phyloP scores from a whole-genome alignment of 2,329 filamentous ascomycete species.

The Botrytis aclada region DNA sequence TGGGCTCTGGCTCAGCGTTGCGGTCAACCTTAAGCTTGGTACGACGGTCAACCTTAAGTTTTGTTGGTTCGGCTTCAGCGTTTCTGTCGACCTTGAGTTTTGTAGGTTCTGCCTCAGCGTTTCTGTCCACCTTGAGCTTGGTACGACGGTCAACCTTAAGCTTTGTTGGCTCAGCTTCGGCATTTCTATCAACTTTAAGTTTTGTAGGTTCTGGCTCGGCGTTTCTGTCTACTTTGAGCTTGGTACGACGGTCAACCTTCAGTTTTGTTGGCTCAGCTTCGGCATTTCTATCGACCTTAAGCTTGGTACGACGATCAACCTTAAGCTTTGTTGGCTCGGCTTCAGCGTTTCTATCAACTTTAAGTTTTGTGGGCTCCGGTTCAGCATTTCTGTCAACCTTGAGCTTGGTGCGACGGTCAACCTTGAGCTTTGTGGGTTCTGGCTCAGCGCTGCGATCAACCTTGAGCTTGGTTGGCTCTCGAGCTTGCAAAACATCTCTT shows the following conservation, averaged over 20 bases:
- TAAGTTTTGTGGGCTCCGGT: fast-evolving
- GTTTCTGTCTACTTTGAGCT: too few species aligned
- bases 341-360: neutral
- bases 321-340: neutral
- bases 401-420: neutral
- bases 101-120: too few species aligned
- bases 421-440: neutral
- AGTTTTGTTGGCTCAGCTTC: fast-evolving
- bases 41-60: too few species aligned
- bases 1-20: neutral
- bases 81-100: neutral
- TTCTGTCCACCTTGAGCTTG: too few species aligned
- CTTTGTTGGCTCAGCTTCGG: neutral
- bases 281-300: neutral
- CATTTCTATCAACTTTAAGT: neutral
- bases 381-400: neutral
- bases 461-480: neutral
- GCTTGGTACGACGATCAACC: neutral
- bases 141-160: neutral
- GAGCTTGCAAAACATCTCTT: neutral
- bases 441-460: neutral
- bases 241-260: neutral
- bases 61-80: fast-evolving
- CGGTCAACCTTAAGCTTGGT: neutral
- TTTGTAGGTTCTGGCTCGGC: too few species aligned